phyloP scores from a whole-genome alignment of 306 rosid species.

The Prunus mongolica region DNA sequence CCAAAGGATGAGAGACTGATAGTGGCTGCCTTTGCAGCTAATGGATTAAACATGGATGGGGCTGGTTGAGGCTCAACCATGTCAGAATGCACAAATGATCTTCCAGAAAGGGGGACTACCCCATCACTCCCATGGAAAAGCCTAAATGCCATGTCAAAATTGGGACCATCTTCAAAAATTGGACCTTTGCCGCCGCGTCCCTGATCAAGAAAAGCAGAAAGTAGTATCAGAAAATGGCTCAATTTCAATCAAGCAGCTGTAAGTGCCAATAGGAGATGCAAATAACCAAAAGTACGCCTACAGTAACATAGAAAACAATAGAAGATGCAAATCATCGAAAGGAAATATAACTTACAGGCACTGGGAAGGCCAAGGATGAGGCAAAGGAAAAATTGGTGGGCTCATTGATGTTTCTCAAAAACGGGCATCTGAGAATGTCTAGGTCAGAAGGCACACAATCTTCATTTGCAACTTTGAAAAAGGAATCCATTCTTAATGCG shows the following conservation, averaged over 20 bases:
- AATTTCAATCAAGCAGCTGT: neutral
- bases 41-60: conserved; percentile 73
- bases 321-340: neutral
- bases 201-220: conserved; percentile 35
- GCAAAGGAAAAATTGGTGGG: conserved; percentile 88
- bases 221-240: conserved; percentile 12
- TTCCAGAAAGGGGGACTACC: conserved; percentile 80
- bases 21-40: conserved; percentile 98
- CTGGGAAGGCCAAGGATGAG: conserved; percentile 68
- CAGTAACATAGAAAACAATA: conserved; percentile 6
- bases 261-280: neutral
- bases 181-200: conserved; percentile 84
- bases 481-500: conserved; percentile 50
- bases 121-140: conserved; percentile 97
- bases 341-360: conserved; percentile 57
- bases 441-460: conserved; percentile 42
- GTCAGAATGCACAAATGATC: conserved; percentile 50
- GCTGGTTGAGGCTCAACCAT: conserved; percentile 42
- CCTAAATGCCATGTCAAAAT: conserved; percentile 90
- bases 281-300: neutral
- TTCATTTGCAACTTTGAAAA: conserved; percentile 50
- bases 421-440: conserved; percentile 74
- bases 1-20: conserved; percentile 95
- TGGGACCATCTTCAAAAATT: conserved; percentile 97
- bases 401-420: conserved; percentile 95